Evolutionary conservation across 1,284 basidiomycete species (phyloP), one percentile per base, ranked within the genome.

Genomic region (Boletus holoroseus): DNA sequence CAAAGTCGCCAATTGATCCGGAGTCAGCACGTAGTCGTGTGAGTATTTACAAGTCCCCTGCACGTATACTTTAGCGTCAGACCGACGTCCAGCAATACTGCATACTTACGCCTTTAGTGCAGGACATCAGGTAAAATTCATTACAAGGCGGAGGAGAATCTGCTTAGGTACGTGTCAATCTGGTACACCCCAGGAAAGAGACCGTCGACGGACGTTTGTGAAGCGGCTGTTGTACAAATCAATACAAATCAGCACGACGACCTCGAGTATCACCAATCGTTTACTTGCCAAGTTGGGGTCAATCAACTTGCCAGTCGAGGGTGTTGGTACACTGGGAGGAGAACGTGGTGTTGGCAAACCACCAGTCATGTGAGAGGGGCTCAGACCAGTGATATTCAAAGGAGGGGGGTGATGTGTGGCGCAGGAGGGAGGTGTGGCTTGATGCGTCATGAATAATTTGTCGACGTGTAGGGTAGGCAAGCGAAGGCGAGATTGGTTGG

Each of bases 1-100:
- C 60, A 89, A 68, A 16, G 76, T 76, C 22, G 76, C 75, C 51
- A 88, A 70, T 62, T 88, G 85, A 46, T 87, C 86, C 3, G 75
- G 69, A 2, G 80, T 83, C 50, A 89, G 68, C 31, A 76, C 68
- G 62, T 88, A 89, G 50, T 87, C 83, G 67, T 89, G 87, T 31
- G 84, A 86, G 67, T 88, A 89, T 68, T 84, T 88, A 78, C 87
- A 89, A 39, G 75, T 71, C 35, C 76, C 72, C 85, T 88, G 59
- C 43, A 43, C 7, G 7, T 3, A 47, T 46, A n/a, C 38, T 47
- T 56, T 30, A 54, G 47, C 41, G n/a, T 61, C 34, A 55, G 49
- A 26, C 41, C 24, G 12, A 37, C 12, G 6, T 44, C 31, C 26
- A 26, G 40, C 2, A 31, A 20, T 7, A 40, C 34, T n/a, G 38